A percentile compares a stretch with the other conserved stretches of the same genome.
These are phyloP conservation scores for Chenopodium berlandieri DNA, from an alignment of 148 eudicot genomes.

Conservation along the genomic window DNA sequence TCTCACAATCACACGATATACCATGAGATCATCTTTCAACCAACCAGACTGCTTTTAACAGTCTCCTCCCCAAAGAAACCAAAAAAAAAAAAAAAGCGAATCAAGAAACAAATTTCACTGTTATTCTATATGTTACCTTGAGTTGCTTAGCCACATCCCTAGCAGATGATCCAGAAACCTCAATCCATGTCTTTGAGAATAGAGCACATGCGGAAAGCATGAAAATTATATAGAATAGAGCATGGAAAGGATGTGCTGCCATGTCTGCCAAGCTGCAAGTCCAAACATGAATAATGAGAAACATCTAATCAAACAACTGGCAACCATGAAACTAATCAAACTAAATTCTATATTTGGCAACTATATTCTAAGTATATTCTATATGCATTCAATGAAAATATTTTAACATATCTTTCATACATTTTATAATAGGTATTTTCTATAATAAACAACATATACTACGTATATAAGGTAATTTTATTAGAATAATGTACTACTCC, in stretches of 20 bases:
- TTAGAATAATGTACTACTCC: too few species aligned
- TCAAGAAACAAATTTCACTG: neutral
- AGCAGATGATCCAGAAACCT: constrained; percentile 92
- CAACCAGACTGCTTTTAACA: neutral
- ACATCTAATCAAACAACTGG: neutral
- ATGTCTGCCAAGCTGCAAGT: constrained; percentile 77
- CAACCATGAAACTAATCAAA: neutral
- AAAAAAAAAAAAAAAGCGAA: neutral
- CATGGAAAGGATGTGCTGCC: constrained; percentile 91
- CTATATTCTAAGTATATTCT: too few species aligned
- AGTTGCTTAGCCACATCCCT: constrained; percentile 90
- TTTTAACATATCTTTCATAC: too few species aligned
- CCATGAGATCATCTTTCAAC: neutral
- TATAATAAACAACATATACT: too few species aligned
- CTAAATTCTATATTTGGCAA: neutral
- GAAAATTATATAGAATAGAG: constrained; percentile 67
- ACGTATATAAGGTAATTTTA: too few species aligned
- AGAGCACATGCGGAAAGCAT: constrained; percentile 89
- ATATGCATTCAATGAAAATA: too few species aligned
- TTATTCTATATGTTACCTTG: constrained; percentile 42
- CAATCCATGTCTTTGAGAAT: constrained; percentile 90
- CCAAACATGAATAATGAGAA: neutral
- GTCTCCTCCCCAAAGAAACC: neutral
- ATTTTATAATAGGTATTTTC: too few species aligned
- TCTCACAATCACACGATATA: neutral